A percentile compares a stretch with the other conserved stretches of the same genome.
Conservation (phyloP, 306 rosid species). For the Carpinus viminea region DNA sequence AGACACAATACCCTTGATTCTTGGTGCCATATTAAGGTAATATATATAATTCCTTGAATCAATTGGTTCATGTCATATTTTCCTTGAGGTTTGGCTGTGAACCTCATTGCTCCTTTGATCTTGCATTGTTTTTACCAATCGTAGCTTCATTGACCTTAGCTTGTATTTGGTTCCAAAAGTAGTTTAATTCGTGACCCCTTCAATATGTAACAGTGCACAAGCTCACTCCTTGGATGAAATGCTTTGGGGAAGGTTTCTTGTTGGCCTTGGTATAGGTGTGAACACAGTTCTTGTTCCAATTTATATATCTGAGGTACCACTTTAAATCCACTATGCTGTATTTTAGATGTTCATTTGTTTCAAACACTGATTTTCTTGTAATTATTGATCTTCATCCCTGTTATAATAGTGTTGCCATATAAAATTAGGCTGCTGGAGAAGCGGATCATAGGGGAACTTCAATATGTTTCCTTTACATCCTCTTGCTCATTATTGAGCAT, state of each 20-base stretch:
- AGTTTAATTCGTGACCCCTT: conserved; percentile 22
- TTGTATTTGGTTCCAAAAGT: conserved; percentile 11
- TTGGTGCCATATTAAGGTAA: conserved; percentile 80
- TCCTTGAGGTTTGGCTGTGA: neutral
- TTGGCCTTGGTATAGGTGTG: conserved; percentile 95
- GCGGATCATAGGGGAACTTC: neutral
- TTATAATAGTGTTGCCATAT: neutral
- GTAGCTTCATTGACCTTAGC: conserved; percentile 3
- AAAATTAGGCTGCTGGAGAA: neutral
- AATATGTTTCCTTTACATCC: neutral
- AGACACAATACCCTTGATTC: conserved; percentile 70
- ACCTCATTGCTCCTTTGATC: conserved; percentile 14
- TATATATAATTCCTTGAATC: neutral
- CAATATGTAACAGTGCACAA: conserved; percentile 63
- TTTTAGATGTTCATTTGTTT: neutral
- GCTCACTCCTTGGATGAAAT: conserved; percentile 76
- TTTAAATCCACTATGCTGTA: conserved; percentile 4
- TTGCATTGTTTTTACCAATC: conserved; percentile 11
- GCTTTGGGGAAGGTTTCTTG: conserved; percentile 90
- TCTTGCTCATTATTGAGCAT: neutral
- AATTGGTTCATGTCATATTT: neutral
- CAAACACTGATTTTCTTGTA: neutral
- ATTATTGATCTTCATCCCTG: neutral
- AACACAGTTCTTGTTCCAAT: conserved; percentile 86
- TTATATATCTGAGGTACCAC: conserved; percentile 78